Conservation (phyloP, 116 monocot genomes). For the Dioscorea cayenensis region DNA sequence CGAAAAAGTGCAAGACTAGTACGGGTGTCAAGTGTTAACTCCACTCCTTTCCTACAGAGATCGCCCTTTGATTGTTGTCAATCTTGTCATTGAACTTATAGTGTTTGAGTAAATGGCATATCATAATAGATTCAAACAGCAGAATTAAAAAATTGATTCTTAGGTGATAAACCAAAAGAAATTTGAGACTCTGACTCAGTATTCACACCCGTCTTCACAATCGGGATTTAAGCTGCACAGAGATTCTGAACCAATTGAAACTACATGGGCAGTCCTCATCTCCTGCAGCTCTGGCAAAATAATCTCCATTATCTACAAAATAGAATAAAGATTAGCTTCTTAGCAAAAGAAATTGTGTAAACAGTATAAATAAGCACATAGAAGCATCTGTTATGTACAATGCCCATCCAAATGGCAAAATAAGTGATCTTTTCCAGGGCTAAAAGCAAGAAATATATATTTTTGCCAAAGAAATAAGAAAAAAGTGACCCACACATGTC, state of each 20-base stretch:
- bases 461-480: background rate
- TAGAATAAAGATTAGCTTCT: slow-evolving; percentile 1
- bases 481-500: background rate
- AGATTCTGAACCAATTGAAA: slow-evolving; percentile 92
- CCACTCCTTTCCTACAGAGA: slow-evolving; percentile 40
- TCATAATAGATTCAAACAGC: background rate
- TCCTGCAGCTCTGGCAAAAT: slow-evolving; percentile 80
- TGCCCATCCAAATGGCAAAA: slow-evolving; percentile 5
- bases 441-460: no score
- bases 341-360: background rate
- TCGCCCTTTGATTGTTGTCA: background rate
- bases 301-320: slow-evolving; percentile 68
- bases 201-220: slow-evolving; percentile 58
- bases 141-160: background rate
- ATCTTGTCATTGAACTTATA: background rate
- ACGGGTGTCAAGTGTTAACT: slow-evolving; percentile 73
- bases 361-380: background rate
- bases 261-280: slow-evolving; percentile 72
- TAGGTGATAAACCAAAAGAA: background rate
- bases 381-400: background rate
- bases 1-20: slow-evolving; percentile 69
- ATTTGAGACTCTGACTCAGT: background rate
- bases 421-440: background rate
- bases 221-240: slow-evolving; percentile 64
- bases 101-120: background rate